Percentiles rank a stretch among this genome's conserved stretches.
Conservation (phyloP, 1,284 basidiomycete genomes). For the Wolfiporia cocos region DNA sequence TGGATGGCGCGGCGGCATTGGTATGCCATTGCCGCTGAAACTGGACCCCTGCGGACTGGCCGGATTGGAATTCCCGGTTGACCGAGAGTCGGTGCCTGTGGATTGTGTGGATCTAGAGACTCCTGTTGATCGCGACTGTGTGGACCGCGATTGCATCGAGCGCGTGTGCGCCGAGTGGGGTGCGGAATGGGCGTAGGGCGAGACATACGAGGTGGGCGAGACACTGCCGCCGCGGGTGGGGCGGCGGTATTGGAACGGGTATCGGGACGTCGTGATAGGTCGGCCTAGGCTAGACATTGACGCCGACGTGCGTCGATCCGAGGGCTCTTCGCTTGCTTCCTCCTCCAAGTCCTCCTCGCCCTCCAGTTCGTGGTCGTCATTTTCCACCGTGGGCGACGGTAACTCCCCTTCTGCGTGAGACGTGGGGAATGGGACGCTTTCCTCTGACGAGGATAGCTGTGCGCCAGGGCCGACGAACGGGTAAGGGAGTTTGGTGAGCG, state of each 20-base stretch:
- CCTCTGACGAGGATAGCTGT: slow-evolving; percentile 49
- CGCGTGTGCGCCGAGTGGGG: slow-evolving; percentile 29
- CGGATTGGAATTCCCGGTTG: slow-evolving; percentile 36
- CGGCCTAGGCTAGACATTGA: slow-evolving; percentile 77
- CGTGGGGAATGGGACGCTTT: slow-evolving; percentile 68
- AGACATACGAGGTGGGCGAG: slow-evolving; percentile 31
- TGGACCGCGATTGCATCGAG: slow-evolving; percentile 33
- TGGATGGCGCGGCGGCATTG: slow-evolving; percentile 69
- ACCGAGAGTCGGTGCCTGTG: slow-evolving; percentile 51
- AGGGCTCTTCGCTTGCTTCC: slow-evolving; percentile 37
- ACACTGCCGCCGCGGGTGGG: slow-evolving; percentile 35
- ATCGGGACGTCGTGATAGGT: slow-evolving; percentile 56
- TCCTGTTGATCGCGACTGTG: slow-evolving; percentile 36
- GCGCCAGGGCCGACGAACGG: slow-evolving; percentile 54
- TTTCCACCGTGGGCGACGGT: slow-evolving; percentile 28
- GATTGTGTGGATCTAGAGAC: slow-evolving; percentile 45
- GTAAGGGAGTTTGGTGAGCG: slow-evolving; percentile 41
- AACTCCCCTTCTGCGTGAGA: slow-evolving; percentile 27
- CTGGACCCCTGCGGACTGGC: slow-evolving; percentile 28
- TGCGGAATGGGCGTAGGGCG: slow-evolving; percentile 15
- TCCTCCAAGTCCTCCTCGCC: slow-evolving; percentile 20
- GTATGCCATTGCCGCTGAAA: slow-evolving; percentile 39
- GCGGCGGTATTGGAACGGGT: slow-evolving; percentile 63
- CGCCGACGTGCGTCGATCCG: slow-evolving; percentile 53
- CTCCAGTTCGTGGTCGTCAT: slow-evolving; percentile 20